Percentiles rank a stretch among this genome's conserved stretches.
phyloP scores from a whole-genome alignment of 2,329 filamentous ascomycete species.

The Phyllosticta citriasiana region DNA sequence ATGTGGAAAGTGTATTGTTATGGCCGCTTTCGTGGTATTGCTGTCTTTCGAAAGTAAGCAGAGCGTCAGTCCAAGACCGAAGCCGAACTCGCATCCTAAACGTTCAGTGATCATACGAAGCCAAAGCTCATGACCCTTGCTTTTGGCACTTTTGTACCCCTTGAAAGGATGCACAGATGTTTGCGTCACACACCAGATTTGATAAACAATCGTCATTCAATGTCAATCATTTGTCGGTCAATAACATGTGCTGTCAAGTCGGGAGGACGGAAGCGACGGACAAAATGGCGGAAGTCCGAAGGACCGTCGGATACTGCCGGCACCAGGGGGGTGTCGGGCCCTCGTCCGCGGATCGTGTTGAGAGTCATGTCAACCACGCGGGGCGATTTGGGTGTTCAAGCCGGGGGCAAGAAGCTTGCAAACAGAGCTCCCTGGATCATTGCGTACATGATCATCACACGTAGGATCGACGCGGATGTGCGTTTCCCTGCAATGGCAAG shows the following conservation, averaged over 20 bases:
- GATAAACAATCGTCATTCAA: background rate
- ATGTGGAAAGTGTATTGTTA: background rate
- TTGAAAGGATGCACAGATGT: background rate
- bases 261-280: background rate
- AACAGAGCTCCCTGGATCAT: slow-evolving; percentile 75
- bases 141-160: background rate
- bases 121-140: background rate
- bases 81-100: background rate
- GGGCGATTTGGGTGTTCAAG: slow-evolving; percentile 37
- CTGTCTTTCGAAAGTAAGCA: background rate
- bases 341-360: background rate
- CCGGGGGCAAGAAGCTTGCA: slow-evolving; percentile 84
- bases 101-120: background rate
- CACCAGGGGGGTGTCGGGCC: too few relatives aligned
- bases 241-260: background rate
- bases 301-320: background rate
- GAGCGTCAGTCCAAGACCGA: background rate
- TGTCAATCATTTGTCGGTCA: background rate
- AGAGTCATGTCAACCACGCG: background rate
- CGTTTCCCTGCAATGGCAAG: background rate
- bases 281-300: background rate
- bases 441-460: slow-evolving; percentile 57
- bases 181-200: background rate
- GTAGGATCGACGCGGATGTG: slow-evolving; percentile 10
- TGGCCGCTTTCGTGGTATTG: background rate